These are phyloP conservation scores for Colletotrichum higginsianum DNA, from an alignment of 2,329 filamentous ascomycete genomes.

Conservation along the genomic window DNA sequence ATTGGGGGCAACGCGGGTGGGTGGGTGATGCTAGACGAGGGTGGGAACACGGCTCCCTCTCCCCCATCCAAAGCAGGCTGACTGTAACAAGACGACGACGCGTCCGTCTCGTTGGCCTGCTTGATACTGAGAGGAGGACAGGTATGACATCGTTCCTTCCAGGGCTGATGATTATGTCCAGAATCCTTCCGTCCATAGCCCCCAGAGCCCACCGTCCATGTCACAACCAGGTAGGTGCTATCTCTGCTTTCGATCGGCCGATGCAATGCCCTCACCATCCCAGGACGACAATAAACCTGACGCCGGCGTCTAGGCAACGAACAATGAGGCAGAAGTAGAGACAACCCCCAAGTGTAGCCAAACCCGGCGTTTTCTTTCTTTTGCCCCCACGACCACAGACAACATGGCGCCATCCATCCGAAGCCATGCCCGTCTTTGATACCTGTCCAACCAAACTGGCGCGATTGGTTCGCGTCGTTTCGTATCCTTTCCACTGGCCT, in stretches of 20 bases:
- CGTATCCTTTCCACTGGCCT: conserved; percentile 25
- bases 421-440: conserved; percentile 32
- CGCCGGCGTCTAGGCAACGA: not conserved
- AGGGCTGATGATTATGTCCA: conserved; percentile 15
- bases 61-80: conserved; percentile 28
- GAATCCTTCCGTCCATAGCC: conserved; percentile 31
- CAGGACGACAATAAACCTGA: not conserved
- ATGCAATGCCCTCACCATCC: conserved; percentile 2
- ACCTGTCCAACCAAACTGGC: conserved; percentile 21
- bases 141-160: conserved; percentile 31
- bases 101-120: conserved; percentile 21
- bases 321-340: conserved; percentile 12
- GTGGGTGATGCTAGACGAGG: conserved; percentile 29
- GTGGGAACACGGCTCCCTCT: conserved; percentile 1
- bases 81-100: conserved; percentile 22
- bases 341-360: conserved; percentile 10
- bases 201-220: not conserved
- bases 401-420: conserved; percentile 30
- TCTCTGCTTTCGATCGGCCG: not conserved
- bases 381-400: conserved; percentile 23
- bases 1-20: conserved; percentile 30
- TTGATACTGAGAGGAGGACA: not conserved
- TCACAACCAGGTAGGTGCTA: too few species aligned
- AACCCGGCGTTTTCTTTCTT: conserved; percentile 7
- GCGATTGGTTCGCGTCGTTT: conserved; percentile 29